phyloP scores from a whole-genome alignment of 73 alveolate genomes.

The Loxodes magnus region DNA sequence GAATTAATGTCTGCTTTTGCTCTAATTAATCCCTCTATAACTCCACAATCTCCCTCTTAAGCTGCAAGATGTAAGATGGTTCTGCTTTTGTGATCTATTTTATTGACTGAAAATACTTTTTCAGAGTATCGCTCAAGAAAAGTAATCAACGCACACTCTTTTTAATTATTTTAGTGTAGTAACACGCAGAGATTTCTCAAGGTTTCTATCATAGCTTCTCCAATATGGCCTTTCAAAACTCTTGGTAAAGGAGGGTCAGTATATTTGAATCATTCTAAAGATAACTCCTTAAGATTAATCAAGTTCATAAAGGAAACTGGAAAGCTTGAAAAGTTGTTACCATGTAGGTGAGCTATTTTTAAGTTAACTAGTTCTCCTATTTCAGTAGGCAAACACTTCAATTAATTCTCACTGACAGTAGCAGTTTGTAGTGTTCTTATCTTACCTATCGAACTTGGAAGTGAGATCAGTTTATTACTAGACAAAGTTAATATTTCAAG shows the following conservation, averaged over 20 bases:
- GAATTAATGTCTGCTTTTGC: slow-evolving; percentile 12
- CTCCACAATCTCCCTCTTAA: slow-evolving; percentile 34
- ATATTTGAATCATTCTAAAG: slow-evolving; percentile 79
- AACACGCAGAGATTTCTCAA: slow-evolving; percentile 13
- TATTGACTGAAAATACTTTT: slow-evolving; percentile 15
- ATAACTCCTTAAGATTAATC: slow-evolving; percentile 10
- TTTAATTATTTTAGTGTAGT: slow-evolving; percentile 5
- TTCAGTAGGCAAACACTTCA: slow-evolving; percentile 3
- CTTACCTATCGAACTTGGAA: background rate
- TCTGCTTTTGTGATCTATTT: slow-evolving; percentile 22
- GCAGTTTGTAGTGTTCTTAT: background rate
- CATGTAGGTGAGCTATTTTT: slow-evolving; percentile 14
- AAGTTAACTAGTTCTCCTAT: slow-evolving; percentile 14
- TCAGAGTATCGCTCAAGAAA: slow-evolving; percentile 22
- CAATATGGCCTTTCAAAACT: slow-evolving; percentile 36
- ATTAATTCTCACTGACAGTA: background rate
- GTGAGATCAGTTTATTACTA: background rate
- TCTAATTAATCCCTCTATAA: slow-evolving; percentile 14
- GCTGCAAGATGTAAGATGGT: slow-evolving; percentile 31
- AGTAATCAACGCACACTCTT: slow-evolving; percentile 13
- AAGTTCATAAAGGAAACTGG: slow-evolving; percentile 13
- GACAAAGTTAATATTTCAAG: background rate
- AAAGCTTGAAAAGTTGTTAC: slow-evolving; percentile 10
- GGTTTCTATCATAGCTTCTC: slow-evolving; percentile 25
- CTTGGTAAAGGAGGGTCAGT: slow-evolving; percentile 61